Percentiles rank a stretch among this genome's conserved stretches.
Evolutionary conservation across 2,329 filamentous ascomycete species (phyloP).

Genomic region (Neofusicoccum umdonicola): DNA sequence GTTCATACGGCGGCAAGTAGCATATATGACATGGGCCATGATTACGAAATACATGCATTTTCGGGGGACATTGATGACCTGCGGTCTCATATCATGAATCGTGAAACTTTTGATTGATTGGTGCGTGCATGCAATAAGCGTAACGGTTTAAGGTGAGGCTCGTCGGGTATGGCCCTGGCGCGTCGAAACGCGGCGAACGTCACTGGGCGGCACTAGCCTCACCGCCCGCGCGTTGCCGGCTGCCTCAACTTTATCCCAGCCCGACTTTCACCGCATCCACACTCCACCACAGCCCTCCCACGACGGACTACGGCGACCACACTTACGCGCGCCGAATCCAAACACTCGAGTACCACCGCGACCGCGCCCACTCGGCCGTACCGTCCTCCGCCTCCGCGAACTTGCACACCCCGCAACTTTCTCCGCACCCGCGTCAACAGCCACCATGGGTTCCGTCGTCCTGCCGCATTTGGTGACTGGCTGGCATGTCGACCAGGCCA

Average conservation of each 20-base stretch:
- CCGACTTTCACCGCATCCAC: neutral
- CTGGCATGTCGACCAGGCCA: constrained; percentile 97
- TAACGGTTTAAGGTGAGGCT: neutral
- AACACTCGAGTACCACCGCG: neutral
- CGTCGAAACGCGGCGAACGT: neutral
- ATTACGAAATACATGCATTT: constrained; percentile 4
- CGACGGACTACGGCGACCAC: neutral
- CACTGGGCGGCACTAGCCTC: neutral
- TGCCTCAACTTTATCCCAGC: neutral
- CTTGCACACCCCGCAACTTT: neutral
- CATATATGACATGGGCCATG: neutral
- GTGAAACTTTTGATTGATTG: neutral
- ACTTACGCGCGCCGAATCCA: neutral
- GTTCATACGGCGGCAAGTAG: constrained; percentile 8
- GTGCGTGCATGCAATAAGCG: neutral
- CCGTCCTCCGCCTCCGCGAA: neutral
- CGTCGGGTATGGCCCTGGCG: neutral
- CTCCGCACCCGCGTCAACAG: neutral
- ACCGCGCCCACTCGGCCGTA: neutral
- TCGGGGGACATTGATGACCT: neutral
- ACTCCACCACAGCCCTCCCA: neutral
- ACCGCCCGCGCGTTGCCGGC: neutral
- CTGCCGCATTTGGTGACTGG: constrained; percentile 83
- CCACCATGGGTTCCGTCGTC: constrained; percentile 72
- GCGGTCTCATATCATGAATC: neutral